A percentile compares a stretch with the other conserved stretches of the same genome.
These are phyloP conservation scores for Elasticomyces elasticus DNA, from an alignment of 495 filamentous ascomycete genomes.

Conservation along the genomic window DNA sequence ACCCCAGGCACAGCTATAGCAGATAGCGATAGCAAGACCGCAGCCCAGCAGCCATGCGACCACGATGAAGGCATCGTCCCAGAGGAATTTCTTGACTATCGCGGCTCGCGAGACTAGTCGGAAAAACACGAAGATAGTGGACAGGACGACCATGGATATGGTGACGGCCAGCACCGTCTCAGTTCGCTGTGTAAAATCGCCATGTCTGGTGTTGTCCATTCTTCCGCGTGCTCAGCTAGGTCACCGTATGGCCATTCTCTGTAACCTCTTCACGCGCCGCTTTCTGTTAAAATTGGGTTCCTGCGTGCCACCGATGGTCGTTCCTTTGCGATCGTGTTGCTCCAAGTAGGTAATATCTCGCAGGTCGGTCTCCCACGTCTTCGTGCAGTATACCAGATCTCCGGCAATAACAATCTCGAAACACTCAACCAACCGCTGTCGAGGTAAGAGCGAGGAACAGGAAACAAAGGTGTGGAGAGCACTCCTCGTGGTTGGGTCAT, in stretches of 20 bases:
- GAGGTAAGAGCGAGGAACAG: no score
- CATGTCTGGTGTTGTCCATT: slow-evolving; percentile 13
- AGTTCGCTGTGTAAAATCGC: slow-evolving; percentile 36
- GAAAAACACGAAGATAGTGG: slow-evolving; percentile 60
- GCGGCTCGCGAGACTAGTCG: slow-evolving; percentile 62
- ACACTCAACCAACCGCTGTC: no score
- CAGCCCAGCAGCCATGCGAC: slow-evolving; percentile 73
- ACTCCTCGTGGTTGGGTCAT: no score
- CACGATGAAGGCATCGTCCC: slow-evolving; percentile 78
- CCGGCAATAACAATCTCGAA: no score
- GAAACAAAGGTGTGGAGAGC: no score
- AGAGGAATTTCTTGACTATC: slow-evolving; percentile 57
- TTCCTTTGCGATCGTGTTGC: no score
- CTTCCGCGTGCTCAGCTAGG: background rate
- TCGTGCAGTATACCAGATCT: no score
- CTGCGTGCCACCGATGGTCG: no score
- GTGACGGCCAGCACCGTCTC: slow-evolving; percentile 66
- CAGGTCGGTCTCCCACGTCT: no score
- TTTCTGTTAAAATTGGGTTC: background rate
- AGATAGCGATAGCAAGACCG: slow-evolving; percentile 66
- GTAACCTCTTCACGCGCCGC: no score
- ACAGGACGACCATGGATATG: slow-evolving; percentile 53
- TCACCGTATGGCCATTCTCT: background rate
- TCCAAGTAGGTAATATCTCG: no score
- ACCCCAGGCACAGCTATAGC: slow-evolving; percentile 58